Evolutionary conservation across 1,139 yeast species (phyloP), one percentile per base, ranked within the genome.

Genomic region (Nakaseomyces kungkrabaensis): DNA sequence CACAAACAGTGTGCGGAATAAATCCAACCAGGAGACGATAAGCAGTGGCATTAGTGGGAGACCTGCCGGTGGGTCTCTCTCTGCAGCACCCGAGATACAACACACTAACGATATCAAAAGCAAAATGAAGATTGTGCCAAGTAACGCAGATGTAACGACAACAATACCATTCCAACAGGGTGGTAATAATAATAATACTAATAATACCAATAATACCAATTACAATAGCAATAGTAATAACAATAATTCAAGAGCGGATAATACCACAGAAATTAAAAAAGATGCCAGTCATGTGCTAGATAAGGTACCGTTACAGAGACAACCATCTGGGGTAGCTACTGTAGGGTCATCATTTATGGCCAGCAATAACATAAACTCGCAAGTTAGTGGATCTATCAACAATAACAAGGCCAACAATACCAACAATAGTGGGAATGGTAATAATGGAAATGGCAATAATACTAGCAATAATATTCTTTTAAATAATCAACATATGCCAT

Each of bases 371-470:
- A 9, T 41, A 13, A 41, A 13, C 34, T 17, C 26, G 3, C 36
- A 41, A 11, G 8, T 11, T 7, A 25, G 8, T 7, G 36, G 36
- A n/a, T n/a, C 36, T 11, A 36, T 44, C 40, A 38, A 29, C 38
- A 38, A 40, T 44, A 29, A 34, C 24, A 37, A 40, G 26, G 29
- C 26, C 22, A 25, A 41, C 45, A 46, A 29, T 32, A 29, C 10
- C 31, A 27, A 34, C 25, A 25, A 29, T 44, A 32, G 27, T 33
- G 31, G 32, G 11, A 43, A 43, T 43, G 34, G 34, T 32, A 34
- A 47, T 51, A 38, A 53, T 44, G 11, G 48, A 50, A 27, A 27
- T 48, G 43, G n/a, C 37, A 38, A 26, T 11, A 25, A 25, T 13
- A 38, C 8, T 37, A 45, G 36, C 27, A 45, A 45, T 27, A 45